Evolutionary conservation across 768 basidiomycete species (phyloP).

Genomic region (Suillus cothurnatus): DNA sequence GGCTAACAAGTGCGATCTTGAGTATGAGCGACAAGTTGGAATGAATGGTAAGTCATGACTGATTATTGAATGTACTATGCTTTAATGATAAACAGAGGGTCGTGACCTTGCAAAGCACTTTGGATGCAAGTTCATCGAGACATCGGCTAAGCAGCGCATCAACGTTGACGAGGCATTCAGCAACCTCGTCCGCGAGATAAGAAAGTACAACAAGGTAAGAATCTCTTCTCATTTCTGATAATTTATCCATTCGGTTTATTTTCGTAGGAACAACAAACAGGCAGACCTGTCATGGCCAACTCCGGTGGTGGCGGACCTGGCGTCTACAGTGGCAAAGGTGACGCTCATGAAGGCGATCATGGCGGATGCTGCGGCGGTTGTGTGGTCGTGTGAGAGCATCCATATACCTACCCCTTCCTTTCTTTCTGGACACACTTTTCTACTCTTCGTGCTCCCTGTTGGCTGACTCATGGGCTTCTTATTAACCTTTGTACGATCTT

Average conservation of each 20-base stretch:
- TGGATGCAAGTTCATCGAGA: slow-evolving; percentile 93
- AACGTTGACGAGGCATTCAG: slow-evolving; percentile 97
- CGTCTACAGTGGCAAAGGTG: slow-evolving; percentile 45
- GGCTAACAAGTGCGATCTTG: slow-evolving; percentile 97
- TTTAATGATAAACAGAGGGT: slow-evolving; percentile 68
- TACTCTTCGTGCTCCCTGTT: slow-evolving; percentile 4
- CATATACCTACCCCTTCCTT: not conserved
- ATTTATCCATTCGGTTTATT: slow-evolving; percentile 1
- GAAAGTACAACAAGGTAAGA: slow-evolving; percentile 88
- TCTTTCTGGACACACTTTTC: slow-evolving; percentile 13
- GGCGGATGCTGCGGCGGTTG: slow-evolving; percentile 71
- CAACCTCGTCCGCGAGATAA: slow-evolving; percentile 90
- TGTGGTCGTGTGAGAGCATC: slow-evolving; percentile 49
- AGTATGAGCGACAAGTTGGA: slow-evolving; percentile 95
- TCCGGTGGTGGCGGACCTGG: slow-evolving; percentile 45
- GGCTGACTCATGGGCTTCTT: slow-evolving; percentile 14
- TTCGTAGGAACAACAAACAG: slow-evolving; percentile 73
- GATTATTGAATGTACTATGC: not conserved
- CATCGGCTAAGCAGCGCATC: slow-evolving; percentile 94
- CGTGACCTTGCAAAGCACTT: slow-evolving; percentile 95
- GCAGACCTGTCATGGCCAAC: slow-evolving; percentile 62
- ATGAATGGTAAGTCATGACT: slow-evolving; percentile 71
- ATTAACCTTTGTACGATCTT: slow-evolving; percentile 10
- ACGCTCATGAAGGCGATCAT: slow-evolving; percentile 53
- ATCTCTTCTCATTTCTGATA: slow-evolving; percentile 5